Evolutionary conservation across 257 asterid species (phyloP).

Genomic region (Coffea canephora): DNA sequence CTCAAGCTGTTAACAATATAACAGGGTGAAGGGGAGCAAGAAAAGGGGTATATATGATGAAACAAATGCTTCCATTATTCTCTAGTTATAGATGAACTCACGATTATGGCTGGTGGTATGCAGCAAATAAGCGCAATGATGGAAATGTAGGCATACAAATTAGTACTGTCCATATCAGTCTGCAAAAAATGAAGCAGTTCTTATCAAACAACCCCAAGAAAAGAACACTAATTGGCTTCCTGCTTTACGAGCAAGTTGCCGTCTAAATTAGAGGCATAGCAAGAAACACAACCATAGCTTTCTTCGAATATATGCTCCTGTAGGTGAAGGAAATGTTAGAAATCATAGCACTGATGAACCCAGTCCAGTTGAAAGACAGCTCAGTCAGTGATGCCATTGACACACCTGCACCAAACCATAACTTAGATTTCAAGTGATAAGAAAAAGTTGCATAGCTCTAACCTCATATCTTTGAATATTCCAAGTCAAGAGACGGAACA

Average conservation of each 20-base stretch:
- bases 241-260: neutral
- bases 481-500: neutral
- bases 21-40: neutral
- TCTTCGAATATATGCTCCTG: conserved; percentile 97
- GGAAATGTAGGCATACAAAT: conserved; percentile 81
- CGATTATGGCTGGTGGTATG: conserved; percentile 82
- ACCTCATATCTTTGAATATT: neutral
- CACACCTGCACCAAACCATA: conserved; percentile 66
- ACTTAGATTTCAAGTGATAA: conserved; percentile 15
- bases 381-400: conserved; percentile 98
- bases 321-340: conserved; percentile 98
- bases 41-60: neutral
- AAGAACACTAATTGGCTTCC: neutral
- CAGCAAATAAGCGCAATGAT: conserved; percentile 74
- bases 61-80: neutral
- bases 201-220: neutral
- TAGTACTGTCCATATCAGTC: conserved; percentile 97
- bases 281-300: conserved; percentile 78
- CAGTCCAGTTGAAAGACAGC: conserved; percentile 93
- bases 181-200: conserved; percentile 38
- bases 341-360: conserved; percentile 95
- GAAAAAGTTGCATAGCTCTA: neutral
- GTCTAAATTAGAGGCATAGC: conserved; percentile 1
- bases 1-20: conserved; percentile 48
- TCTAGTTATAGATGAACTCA: conserved; percentile 30